These are phyloP conservation scores for Geosmithia putterillii DNA, from an alignment of 2,329 filamentous ascomycete genomes.

Conservation along the genomic window DNA sequence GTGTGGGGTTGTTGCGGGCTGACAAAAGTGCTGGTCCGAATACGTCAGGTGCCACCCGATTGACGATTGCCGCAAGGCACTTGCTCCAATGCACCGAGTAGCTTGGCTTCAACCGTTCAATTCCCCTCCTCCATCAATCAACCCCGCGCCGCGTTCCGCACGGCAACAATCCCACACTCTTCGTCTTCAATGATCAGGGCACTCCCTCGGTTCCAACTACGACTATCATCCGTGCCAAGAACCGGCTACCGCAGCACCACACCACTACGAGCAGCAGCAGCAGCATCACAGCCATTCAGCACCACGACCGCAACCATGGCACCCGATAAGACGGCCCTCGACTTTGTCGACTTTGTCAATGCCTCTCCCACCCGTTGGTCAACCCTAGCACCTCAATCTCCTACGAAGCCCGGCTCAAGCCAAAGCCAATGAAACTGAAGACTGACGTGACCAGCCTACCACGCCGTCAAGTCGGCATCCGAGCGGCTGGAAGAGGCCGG, in stretches of 20 bases:
- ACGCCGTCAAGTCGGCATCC: conserved; percentile 74
- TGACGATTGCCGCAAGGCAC: too few relatives aligned
- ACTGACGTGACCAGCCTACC: conserved; percentile 55
- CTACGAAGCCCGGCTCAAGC: too few relatives aligned
- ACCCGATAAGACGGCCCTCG: conserved; percentile 49
- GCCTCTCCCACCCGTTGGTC: conserved; percentile 78
- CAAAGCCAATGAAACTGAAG: conserved; percentile 7
- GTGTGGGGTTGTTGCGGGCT: too few relatives aligned
- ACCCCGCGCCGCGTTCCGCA: too few relatives aligned
- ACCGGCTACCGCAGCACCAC: neutral
- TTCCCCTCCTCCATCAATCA: too few relatives aligned
- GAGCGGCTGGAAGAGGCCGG: conserved; percentile 68
- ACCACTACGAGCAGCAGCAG: neutral
- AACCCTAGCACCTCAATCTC: too few relatives aligned
- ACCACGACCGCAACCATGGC: conserved; percentile 31
- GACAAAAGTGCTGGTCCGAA: too few relatives aligned
- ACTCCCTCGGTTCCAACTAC: neutral
- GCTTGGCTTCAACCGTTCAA: too few relatives aligned
- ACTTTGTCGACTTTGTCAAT: conserved; percentile 90
- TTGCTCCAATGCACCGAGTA: too few relatives aligned
- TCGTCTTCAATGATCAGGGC: neutral
- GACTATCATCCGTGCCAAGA: neutral
- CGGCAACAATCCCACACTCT: too few relatives aligned
- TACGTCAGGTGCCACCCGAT: too few relatives aligned
- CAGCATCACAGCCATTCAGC: conserved; percentile 10